These are phyloP conservation scores for Cyamopsis tetragonoloba DNA, from an alignment of 306 rosid species.

Conservation along the genomic window DNA sequence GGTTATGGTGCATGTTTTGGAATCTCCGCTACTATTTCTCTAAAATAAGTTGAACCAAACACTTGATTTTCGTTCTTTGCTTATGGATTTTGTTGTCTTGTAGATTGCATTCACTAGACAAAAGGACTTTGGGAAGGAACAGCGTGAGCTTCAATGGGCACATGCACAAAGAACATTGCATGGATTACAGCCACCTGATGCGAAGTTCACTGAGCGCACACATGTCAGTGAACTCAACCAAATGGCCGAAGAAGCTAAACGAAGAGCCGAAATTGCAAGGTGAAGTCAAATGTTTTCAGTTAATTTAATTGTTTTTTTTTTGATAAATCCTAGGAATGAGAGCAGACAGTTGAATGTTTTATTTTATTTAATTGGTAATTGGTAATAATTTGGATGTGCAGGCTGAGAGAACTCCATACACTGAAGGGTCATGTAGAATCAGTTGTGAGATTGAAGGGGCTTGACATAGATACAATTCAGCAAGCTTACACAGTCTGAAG, in stretches of 20 bases:
- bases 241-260: slow-evolving; percentile 98
- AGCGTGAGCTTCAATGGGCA: slow-evolving; percentile 98
- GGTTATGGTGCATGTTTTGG: too few species aligned
- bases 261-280: slow-evolving; percentile 99
- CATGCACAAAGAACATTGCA: slow-evolving; percentile 96
- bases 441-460: slow-evolving; percentile 96
- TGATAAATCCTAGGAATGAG: not conserved
- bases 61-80: not conserved
- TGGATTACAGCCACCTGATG: slow-evolving; percentile 80
- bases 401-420: slow-evolving; percentile 87
- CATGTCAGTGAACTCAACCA: slow-evolving; percentile 87
- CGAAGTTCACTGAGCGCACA: slow-evolving; percentile 75
- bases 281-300: slow-evolving; percentile 11
- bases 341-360: too few species aligned
- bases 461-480: slow-evolving; percentile 95
- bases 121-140: slow-evolving; percentile 98
- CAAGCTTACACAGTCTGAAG: slow-evolving; percentile 90
- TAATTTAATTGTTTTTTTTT: not conserved
- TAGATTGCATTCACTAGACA: slow-evolving; percentile 98
- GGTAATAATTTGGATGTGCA: slow-evolving; percentile 30
- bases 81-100: slow-evolving; percentile 25
- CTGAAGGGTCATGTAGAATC: slow-evolving; percentile 97
- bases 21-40: too few species aligned
- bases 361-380: too few species aligned
- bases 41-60: too few species aligned